Base-by-base conservation (phyloP, 2,329 filamentous ascomycete species). In the Epichloe sylvatica region DNA sequence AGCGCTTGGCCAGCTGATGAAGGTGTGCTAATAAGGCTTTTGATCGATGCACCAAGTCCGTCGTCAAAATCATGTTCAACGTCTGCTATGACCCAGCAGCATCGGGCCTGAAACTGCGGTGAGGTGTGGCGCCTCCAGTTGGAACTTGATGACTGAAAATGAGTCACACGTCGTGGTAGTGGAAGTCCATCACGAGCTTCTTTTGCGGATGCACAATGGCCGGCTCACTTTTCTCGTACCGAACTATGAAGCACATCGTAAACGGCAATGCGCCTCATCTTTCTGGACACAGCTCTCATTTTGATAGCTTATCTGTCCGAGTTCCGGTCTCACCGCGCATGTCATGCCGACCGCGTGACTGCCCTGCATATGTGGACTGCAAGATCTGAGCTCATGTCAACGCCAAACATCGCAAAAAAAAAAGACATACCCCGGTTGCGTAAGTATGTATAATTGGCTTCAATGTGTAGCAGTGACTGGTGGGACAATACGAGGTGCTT, bases 371-470 rank as follows among this genome's bases (percentile, higher is more conserved):
- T 17, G 15, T 33, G 35, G 23, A 19, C 40, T 40, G 30, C 45
- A 36, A 39, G 35, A 48, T 51, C 49, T 48, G 19, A 37, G 45
- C 45, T 42, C 49, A 51, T 33, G 41, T 41, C 45, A 25, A 23
- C 25, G 41, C 39, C 39, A 19, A 19, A 37, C 37, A 30, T 43
- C 23, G 44, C 21, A n/a, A 15, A 45, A 34, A 9, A 11, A n/a
- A 15, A 45, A 34, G n/a, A 11, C 17, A 33, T 3, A 21, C 40
- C n/a, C 41, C 33, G 7, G 13, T 40, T 49, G n/a, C 47, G 47
- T 4, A 30, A 30, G 30, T 9, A 30, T 30, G 30, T 11, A 39
- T 19, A 39, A 39, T 19, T 11, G 5, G 37, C 38, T 40, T 5
- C 38, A 15, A 19, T 11, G 38, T n/a, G 13, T n/a, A n/a, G 7